Conservation (phyloP, 257 asterid species). For the Gynochthodes officinalis region DNA sequence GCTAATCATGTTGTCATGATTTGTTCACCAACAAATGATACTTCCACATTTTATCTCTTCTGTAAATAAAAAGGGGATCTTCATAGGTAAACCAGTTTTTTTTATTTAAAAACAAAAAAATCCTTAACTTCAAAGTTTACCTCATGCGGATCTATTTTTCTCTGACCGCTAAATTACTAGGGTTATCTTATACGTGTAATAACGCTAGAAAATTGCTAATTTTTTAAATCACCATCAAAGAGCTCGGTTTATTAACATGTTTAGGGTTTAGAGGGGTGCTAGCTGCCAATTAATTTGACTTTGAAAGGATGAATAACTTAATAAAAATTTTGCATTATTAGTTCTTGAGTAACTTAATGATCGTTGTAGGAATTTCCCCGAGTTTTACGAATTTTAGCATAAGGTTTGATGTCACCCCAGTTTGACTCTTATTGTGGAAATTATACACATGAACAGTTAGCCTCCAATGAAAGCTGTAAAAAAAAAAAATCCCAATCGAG, state of each 20-base stretch:
- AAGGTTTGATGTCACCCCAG: not conserved
- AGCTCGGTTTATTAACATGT: too few relatives aligned
- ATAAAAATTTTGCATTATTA: too few relatives aligned
- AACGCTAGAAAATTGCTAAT: not conserved
- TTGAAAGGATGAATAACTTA: too few relatives aligned
- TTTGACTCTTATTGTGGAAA: not conserved
- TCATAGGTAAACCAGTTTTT: not conserved
- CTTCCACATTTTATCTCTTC: not conserved
- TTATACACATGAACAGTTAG: not conserved
- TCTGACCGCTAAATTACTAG: not conserved
- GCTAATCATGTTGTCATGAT: slow-evolving; percentile 58
- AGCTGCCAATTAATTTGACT: too few relatives aligned
- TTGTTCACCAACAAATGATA: slow-evolving; percentile 24
- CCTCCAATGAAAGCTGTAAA: not conserved
- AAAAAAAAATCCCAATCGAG: not conserved
- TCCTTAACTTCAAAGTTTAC: not conserved
- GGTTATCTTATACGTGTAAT: not conserved
- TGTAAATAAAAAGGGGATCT: not conserved
- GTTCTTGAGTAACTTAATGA: too few relatives aligned
- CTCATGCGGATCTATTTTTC: not conserved
- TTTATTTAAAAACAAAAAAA: too few relatives aligned
- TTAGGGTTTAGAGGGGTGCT: too few relatives aligned
- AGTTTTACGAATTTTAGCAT: too few relatives aligned
- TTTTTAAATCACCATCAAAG: not conserved
- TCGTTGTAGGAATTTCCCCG: too few relatives aligned